Base-by-base conservation (phyloP, 2,329 filamentous ascomycete species). In the Penicillium thymicola region DNA sequence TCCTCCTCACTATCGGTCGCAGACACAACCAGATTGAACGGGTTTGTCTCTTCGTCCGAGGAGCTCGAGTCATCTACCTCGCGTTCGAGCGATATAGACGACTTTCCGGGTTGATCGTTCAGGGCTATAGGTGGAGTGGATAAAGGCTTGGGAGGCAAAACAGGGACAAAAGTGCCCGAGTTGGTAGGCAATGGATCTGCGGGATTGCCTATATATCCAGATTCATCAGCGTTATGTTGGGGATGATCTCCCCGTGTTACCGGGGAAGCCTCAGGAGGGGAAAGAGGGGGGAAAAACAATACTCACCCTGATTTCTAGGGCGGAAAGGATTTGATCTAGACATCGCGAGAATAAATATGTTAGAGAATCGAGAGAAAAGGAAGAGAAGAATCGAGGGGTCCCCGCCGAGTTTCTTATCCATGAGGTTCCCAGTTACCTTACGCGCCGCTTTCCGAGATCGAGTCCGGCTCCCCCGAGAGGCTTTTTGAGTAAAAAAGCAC, bases 321-420 rank as follows among this genome's bases (percentile, higher is more conserved):
- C 78, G 78, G 71, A 80, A 80, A 69, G 78, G 78, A 77, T 80
- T 80, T 71, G 71, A 76, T 67, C 73, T 75, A 75, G 76, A 75
- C 76, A 79, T 79, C 65, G 69, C 69, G 68, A 64, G 61, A 58
- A 64, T 44, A 23, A n/a, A 51, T 18, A 27, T 25, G 48, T 34
- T 52, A 56, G 62, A 47, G 63, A 47, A 43, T 28, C n/a, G 49
- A 61, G 40, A 56, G 55, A 51, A 59, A 58, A 46, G 51, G 55
- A 55, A 59, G 58, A 58, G 54, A 54, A 60, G 60, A 60, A 61
- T 50, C 57, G 59, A 51, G 44, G 59, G 51, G 55, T 56, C 53
- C 62, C 58, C 64, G 60, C 61, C 57, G 57, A 55, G 54, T 50
- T 61, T 64, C 62, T 62, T 59, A 58, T 59, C 60, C 61, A 59